Evolutionary conservation across 2,329 filamentous ascomycete genomes (phyloP), one percentile per base, ranked within the genome.

Genomic region (Exophiala viscosa): DNA sequence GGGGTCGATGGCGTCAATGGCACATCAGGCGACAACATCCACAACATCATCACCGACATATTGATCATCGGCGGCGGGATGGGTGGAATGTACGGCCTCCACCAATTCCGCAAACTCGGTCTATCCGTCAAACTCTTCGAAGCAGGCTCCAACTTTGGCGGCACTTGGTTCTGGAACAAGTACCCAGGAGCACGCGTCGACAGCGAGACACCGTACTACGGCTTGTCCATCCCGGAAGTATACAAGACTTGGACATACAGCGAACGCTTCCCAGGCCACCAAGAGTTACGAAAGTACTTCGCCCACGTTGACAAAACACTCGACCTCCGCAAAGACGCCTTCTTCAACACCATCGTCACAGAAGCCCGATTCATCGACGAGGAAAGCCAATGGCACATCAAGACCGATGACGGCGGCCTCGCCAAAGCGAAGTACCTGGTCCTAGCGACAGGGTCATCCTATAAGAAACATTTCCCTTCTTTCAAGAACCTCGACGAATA

Each of bases 401-500:
- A 35, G 5, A 72, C 70, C 0, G 63, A 66, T 17, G 65, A 65
- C 10, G 73, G 72, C 20, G 32, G 33, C 13, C 18, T 42, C n/a
- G 39, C 39, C 28, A 54, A 20, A 41, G 41, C 39, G 20, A 57
- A 47, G 40, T 59, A 54, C 50, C 36, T 56, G 18, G 39, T 56
- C 14, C 13, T 41, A 11, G 32, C 41, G 10, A 48, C 39, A n/a
- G 54, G 54, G 8, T 55, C 39, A 23, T 75, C 82, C 0, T 78
- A 82, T 1, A 82, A 80, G 62, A 70, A 80, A 14, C 77, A 85
- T 57, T 76, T 81, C 34, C 83, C 83, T 0, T 73, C 80, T 47
- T 83, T 79, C 74, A 74, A 76, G 11, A 82, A 82, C 8, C 73
- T 84, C 54, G 74, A 66, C 23, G 81, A n/a, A 23, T 86, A 83